phyloP scores from a whole-genome alignment of 2,329 filamentous ascomycete genomes.

The Colletotrichum incanum region DNA sequence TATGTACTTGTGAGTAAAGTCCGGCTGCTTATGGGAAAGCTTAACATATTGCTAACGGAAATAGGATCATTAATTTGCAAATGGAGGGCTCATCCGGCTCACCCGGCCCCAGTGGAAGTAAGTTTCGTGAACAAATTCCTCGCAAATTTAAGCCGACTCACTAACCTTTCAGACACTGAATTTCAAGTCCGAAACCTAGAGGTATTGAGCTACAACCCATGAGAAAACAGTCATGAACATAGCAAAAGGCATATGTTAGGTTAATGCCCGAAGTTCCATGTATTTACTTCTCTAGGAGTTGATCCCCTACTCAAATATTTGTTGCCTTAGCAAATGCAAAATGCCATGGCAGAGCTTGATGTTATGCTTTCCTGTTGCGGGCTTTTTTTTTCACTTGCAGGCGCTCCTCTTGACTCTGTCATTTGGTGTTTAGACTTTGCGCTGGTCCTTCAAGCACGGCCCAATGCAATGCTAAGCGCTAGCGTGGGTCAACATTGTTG shows the following conservation, averaged over 20 bases:
- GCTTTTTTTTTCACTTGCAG: no score
- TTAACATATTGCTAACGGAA: constrained; percentile 5
- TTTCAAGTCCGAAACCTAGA: constrained; percentile 35
- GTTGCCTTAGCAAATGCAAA: no score
- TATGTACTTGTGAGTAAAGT: constrained; percentile 58
- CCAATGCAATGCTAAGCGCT: no score
- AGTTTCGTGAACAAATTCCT: background rate
- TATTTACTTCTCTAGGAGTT: no score
- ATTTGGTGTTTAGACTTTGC: no score
- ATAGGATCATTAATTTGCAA: constrained; percentile 61
- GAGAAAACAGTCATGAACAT: background rate
- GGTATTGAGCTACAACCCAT: constrained; percentile 26
- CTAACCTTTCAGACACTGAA: background rate
- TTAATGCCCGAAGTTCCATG: background rate
- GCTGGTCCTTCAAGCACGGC: no score
- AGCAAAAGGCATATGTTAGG: background rate
- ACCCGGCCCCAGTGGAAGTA: constrained; percentile 53
- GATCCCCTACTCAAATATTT: fast-evolving
- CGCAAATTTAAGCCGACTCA: background rate
- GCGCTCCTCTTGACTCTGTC: no score
- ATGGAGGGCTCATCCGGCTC: constrained; percentile 63
- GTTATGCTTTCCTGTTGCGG: no score
- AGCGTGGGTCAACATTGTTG: no score
- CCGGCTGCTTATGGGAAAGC: background rate
- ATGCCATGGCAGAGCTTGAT: no score